Evolutionary conservation across 2,329 filamentous ascomycete species (phyloP), one percentile per base, ranked within the genome.

Genomic region (Lachnellula arida): DNA sequence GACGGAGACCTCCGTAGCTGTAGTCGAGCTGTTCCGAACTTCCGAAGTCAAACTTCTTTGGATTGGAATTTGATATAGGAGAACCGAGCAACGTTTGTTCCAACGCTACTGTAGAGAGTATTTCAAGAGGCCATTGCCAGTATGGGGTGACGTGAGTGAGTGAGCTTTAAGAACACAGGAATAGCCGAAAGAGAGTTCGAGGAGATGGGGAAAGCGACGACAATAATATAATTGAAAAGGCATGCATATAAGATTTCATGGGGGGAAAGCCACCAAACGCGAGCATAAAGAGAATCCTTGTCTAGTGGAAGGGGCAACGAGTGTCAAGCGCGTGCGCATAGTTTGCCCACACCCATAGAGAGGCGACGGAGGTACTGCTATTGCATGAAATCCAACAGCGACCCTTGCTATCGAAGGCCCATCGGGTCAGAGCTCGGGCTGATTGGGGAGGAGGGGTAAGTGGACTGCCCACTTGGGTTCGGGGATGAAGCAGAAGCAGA

Each of bases 101-200:
- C 25, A 28, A 28, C 25, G 25, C 25, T 28, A 28, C 25, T 5
- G 25, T 28, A 28, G 25, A 6, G 25, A 28, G 25, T 28, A 28
- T 57, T 64, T 64, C 56, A 64, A 57, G 49, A 55, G 49, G 51
- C 51, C 60, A 64, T 64, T 58, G 43, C 19, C 47, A 52, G 25
- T 47, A 19, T 52, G 46, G n/a, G 49, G 35, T 54, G 22, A 46
- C 47, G 47, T 40, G 34, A 23, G 34, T 56, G 28, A 42, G 53
- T 43, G 44, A 46, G 51, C 35, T 14, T 23, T 22, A 49, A 46
- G 34, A 50, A 35, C 51, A 34, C 57, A n/a, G 49, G 54, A 43
- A 53, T 42, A 22, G 49, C 43, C 47, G 51, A 53, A 52, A 49
- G 44, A 55, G 51, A 49, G 28, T 39, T 25, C 42, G 42, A 57